phyloP scores from a whole-genome alignment of 257 asterid genomes.

The Petunia secreta region DNA sequence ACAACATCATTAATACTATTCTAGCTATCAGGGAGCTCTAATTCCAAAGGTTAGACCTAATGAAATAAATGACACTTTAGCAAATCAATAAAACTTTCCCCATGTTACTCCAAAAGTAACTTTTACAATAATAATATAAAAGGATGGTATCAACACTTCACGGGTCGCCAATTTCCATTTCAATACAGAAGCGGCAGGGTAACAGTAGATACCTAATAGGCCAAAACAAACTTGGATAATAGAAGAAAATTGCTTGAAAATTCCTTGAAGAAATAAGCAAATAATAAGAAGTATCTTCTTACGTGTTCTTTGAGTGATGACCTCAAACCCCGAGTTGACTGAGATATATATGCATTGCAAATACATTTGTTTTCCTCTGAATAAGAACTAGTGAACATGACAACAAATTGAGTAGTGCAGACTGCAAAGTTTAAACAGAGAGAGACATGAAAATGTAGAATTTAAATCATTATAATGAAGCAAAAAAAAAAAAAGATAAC shows the following conservation, averaged over 20 bases:
- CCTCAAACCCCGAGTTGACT: slow-evolving; percentile 84
- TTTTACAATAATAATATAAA: background rate
- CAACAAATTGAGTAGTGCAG: slow-evolving; percentile 78
- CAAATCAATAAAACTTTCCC: background rate
- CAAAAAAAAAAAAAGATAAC: slow-evolving; percentile 11
- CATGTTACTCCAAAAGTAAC: slow-evolving; percentile 12
- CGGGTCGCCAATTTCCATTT: background rate
- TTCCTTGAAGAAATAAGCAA: slow-evolving; percentile 10
- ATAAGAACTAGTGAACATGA: slow-evolving; percentile 67
- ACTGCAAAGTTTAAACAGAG: slow-evolving; percentile 56
- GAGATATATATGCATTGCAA: slow-evolving; percentile 85
- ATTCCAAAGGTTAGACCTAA: slow-evolving; percentile 1
- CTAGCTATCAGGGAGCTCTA: background rate
- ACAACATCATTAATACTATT: background rate
- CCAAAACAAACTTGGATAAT: slow-evolving; percentile 14
- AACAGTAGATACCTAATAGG: slow-evolving; percentile 5
- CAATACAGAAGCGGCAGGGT: background rate
- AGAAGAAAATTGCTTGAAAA: background rate
- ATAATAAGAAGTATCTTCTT: slow-evolving; percentile 38
- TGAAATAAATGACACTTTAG: background rate
- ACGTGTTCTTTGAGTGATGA: slow-evolving; percentile 84
- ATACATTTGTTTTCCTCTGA: slow-evolving; percentile 48
- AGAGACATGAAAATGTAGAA: slow-evolving; percentile 29
- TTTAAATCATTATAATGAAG: slow-evolving; percentile 15
- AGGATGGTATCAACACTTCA: background rate